Evolutionary conservation across 2,329 filamentous ascomycete genomes (phyloP), one percentile per base, ranked within the genome.

Genomic region (Cryphonectria parasitica): DNA sequence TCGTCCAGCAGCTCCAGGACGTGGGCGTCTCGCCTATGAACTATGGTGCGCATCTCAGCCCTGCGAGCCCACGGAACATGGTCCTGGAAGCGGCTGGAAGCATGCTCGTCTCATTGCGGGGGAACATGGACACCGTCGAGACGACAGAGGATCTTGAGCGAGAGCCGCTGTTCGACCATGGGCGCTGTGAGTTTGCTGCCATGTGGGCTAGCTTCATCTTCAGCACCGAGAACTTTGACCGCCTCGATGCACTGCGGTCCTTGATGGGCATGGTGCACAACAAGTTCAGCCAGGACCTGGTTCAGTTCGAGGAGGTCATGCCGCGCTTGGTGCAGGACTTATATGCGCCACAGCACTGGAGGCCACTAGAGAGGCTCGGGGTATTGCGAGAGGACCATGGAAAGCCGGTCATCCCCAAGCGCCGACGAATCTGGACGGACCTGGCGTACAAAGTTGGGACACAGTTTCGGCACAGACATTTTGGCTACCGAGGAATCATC

Each of bases 61-160:
- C 86, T 41, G 86, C 88, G 1, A 79, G 79, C 3, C 83, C 82
- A 4, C 79, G 83, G 2, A 86, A 90, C 70, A 87, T 91, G 73
- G 83, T 89, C 11, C 78, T 89, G 58, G 87, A 90, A 58, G 89
- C 87, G n/a, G 86, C 86, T 54, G 87, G 86, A 73, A 92, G 92
- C 78, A 90, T 92, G 73, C 81, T 90, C 76, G 86, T 85, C 73
- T 89, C 88, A 2, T 43, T 22, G 31, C 52, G 11, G 36, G 41
- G 17, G 36, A 15, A 8, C 7, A 5, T 5, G n/a, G 58, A 25
- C 17, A 45, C 4, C n/a, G 65, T 45, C 4, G 28, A 17, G 15
- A n/a, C n/a, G 11, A 15, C 34, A 11, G 56, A 31, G 2, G 45
- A 11, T 3, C 66, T 25, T 15, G 73, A 74, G 43, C 22, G 52